Percentiles rank a stretch among this genome's conserved stretches.
phyloP scores from a whole-genome alignment of 176 grass and related monocot genomes.

The Luzula sylvatica region DNA sequence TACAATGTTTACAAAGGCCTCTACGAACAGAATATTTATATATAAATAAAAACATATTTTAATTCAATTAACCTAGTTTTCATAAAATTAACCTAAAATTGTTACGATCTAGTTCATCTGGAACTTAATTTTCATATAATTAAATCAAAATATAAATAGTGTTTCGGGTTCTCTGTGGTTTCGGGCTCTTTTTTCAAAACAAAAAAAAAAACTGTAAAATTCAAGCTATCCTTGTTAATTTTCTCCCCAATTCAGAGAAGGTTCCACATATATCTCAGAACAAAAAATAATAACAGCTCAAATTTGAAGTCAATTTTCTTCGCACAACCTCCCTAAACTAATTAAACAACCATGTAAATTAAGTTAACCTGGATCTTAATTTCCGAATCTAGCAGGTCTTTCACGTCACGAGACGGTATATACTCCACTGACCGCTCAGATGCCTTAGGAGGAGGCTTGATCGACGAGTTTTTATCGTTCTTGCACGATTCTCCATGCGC shows the following conservation, averaged over 20 bases:
- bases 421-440: constrained; percentile 69
- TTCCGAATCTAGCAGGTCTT: constrained; percentile 35
- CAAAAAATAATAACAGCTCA: neutral
- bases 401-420: constrained; percentile 44
- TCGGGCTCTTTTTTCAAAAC: too few species aligned
- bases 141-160: neutral
- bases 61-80: too few species aligned
- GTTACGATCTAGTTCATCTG: neutral
- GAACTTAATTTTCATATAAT: neutral
- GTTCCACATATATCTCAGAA: neutral
- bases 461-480: constrained; percentile 49
- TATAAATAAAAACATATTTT: neutral
- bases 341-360: neutral
- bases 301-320: neutral
- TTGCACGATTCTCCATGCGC: constrained; percentile 7
- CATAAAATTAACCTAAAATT: neutral
- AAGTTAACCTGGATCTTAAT: constrained; percentile 28
- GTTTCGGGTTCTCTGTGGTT: neutral
- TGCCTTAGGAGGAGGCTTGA: neutral
- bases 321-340: too few species aligned
- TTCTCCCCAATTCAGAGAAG: neutral
- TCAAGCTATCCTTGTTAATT: too few species aligned
- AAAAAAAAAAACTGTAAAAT: too few species aligned
- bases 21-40: neutral
- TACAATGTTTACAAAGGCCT: too few species aligned